Evolutionary conservation across 2,329 filamentous ascomycete genomes (phyloP).

Genomic region (Fusarium continuum): DNA sequence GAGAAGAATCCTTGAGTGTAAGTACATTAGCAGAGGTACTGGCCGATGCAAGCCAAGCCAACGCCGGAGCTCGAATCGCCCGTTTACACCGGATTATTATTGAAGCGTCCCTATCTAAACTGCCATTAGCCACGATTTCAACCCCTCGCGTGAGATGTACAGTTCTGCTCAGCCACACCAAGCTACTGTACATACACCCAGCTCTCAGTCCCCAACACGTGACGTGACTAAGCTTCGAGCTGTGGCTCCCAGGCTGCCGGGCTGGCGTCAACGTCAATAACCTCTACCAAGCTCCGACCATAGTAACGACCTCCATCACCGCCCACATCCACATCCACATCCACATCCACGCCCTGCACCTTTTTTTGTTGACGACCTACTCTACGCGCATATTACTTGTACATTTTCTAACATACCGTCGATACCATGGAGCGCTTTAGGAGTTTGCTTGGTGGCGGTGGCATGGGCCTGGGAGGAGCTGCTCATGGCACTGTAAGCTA

Average conservation of each 20-base stretch:
- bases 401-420: slow-evolving; percentile 12
- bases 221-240: slow-evolving; percentile 44
- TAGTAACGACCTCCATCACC: slow-evolving; percentile 31
- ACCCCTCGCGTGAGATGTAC: slow-evolving; percentile 9
- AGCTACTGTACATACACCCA: too few relatives aligned
- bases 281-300: slow-evolving; percentile 39
- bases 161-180: too few relatives aligned
- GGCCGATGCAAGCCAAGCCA: slow-evolving; percentile 30
- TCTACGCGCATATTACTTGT: neutral
- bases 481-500: slow-evolving; percentile 53
- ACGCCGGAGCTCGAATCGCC: slow-evolving; percentile 25
- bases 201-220: too few relatives aligned
- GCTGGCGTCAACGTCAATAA: slow-evolving; percentile 48
- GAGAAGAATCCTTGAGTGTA: slow-evolving; percentile 34
- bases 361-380: neutral
- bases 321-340: slow-evolving; percentile 19
- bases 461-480: slow-evolving; percentile 69
- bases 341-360: slow-evolving; percentile 6
- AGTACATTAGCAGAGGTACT: slow-evolving; percentile 35
- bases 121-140: slow-evolving; percentile 10
- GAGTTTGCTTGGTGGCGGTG: slow-evolving; percentile 82
- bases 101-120: slow-evolving; percentile 37
- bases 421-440: slow-evolving; percentile 87
- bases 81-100: slow-evolving; percentile 45
- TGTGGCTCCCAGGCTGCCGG: slow-evolving; percentile 48